phyloP scores from a whole-genome alignment of 345 rosid species.

The Arabis alpina region DNA sequence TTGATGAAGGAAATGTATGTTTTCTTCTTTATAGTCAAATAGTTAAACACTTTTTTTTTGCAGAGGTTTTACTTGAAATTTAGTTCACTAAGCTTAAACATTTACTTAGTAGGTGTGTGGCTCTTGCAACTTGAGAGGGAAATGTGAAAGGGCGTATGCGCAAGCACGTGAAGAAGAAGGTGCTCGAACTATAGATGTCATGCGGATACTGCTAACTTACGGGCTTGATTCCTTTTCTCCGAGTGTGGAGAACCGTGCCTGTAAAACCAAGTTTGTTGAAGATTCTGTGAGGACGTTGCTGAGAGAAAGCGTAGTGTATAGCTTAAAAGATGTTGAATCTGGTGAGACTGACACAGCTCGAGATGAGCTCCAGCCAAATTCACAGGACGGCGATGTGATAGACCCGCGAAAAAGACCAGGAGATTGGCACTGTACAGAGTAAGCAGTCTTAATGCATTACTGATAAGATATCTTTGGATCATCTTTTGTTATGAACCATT shows the following conservation, averaged over 20 bases:
- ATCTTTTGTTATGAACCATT: background rate
- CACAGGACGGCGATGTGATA: conserved; percentile 35
- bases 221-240: conserved; percentile 62
- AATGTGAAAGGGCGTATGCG: conserved; percentile 84
- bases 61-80: conserved; percentile 16
- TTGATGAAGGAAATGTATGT: conserved; percentile 77
- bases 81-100: background rate
- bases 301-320: conserved; percentile 60
- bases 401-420: conserved; percentile 63
- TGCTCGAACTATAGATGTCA: conserved; percentile 79
- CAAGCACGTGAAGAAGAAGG: conserved; percentile 68
- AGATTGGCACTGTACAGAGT: conserved; percentile 88
- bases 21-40: background rate
- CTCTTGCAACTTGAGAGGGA: conserved; percentile 82
- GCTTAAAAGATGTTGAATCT: conserved; percentile 47
- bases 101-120: conserved; percentile 73
- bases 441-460: conserved; percentile 21
- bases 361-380: conserved; percentile 26
- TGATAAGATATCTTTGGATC: background rate
- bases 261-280: conserved; percentile 62
- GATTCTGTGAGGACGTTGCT: conserved; percentile 70
- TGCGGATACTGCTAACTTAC: conserved; percentile 73
- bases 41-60: background rate
- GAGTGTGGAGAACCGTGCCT: conserved; percentile 60
- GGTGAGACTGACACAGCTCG: conserved; percentile 6